Evolutionary conservation across 106 monocot genomes (phyloP).

Genomic region (Dendrobium officinale): DNA sequence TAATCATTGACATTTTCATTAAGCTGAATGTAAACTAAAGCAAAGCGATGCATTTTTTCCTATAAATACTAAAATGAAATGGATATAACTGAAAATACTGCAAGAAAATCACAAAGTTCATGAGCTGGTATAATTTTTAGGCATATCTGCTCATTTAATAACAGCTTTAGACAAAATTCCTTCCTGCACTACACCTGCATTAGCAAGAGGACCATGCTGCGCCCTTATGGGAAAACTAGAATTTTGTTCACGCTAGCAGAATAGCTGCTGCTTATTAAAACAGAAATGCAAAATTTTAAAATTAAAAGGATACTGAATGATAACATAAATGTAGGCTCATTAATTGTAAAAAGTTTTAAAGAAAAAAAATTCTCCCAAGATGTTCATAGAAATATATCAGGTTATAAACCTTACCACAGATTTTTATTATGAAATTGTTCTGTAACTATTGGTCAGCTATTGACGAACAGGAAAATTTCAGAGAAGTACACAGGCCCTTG

Average conservation of each 20-base stretch:
- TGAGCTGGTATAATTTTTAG: background rate
- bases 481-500: background rate
- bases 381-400: background rate
- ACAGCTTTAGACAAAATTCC: background rate
- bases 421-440: background rate
- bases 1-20: background rate
- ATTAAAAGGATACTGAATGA: background rate
- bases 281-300: background rate
- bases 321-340: background rate
- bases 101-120: background rate
- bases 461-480: background rate
- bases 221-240: background rate
- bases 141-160: background rate
- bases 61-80: background rate
- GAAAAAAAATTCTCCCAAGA: background rate
- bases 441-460: background rate
- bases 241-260: background rate
- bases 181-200: background rate
- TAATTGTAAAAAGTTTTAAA: background rate
- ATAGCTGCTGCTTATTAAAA: background rate
- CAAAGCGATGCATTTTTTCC: background rate
- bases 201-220: background rate
- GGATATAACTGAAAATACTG: background rate
- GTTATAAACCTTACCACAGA: background rate
- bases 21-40: background rate